Base-by-base conservation (phyloP, 1,139 yeast species). In the Nakaseomyces nivariensis region DNA sequence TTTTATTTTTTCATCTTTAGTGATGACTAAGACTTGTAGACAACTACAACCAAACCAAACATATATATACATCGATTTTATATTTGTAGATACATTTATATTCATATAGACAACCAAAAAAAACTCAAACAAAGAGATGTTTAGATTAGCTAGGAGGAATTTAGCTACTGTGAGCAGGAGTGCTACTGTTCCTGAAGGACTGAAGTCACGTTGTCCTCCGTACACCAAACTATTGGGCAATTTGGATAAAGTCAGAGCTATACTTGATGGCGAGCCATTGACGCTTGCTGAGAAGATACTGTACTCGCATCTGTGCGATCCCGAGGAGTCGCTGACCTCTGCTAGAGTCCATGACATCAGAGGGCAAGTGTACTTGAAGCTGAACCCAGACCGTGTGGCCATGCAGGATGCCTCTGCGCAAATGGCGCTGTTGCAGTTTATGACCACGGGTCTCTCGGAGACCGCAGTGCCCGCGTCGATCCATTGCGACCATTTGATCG, bases 381-480 rank as follows among this genome's bases (percentile, higher is more conserved):
- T 92, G 60, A 78, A 82, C 64, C 98, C 98, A n/a, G 98, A 92
- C 67, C 78, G 98, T 62, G 98, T 92, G 24, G 98, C 98, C 27
- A 90, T 90, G 97, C 98, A 92, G 73, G 98, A 92, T 72, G 98
- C 98, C 1, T 85, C 96, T 26, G 98, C 98, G 1, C 98, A 92
- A 71, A 92, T 90, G 86, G 98, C 98, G 2, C 73, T 92, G 56
- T 73, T 92, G 56, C 98, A 92, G 71, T 92, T 92, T 70, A 90
- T 92, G 95, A 88, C 97, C 32, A 86, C 96, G 61, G 96, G 97
- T 22, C 80, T 90, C 81, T 66, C 79, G 46, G 73, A 81, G 33
- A 87, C 97, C 6, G 85, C 85, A 0, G 96, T 90, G 2, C 98
- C 98, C 3, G 96, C 85, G 8, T 85, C 96, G 3, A 88, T 92